Conservation (phyloP, 1,139 yeast species). For the Geotrichum bryndzae region DNA sequence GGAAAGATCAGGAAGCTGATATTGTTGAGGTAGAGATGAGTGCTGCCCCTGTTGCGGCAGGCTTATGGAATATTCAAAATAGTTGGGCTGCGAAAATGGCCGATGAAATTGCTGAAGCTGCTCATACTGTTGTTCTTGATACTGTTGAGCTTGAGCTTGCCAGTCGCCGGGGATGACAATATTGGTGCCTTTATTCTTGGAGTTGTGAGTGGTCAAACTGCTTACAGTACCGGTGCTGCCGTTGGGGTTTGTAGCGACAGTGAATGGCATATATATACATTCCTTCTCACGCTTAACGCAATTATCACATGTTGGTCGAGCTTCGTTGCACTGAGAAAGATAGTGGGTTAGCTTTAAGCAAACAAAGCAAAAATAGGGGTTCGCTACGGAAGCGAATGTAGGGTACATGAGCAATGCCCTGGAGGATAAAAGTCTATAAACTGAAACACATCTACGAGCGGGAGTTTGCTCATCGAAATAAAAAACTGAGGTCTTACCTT, state of each 20-base stretch:
- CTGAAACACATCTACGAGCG: not conserved
- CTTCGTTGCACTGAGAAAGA: slow-evolving; percentile 13
- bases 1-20: not conserved
- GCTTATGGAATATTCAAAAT: slow-evolving; percentile 2
- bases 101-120: not conserved
- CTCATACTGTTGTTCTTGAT: not conserved
- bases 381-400: not conserved
- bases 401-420: not conserved
- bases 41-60: not conserved
- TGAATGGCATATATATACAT: slow-evolving; percentile 4
- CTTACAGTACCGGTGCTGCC: not conserved
- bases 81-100: slow-evolving; percentile 1
- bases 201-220: not conserved
- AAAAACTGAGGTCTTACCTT: not conserved
- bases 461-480: not conserved
- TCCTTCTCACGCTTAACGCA: slow-evolving; percentile 9
- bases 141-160: not conserved
- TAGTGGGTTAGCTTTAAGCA: not conserved
- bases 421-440: not conserved
- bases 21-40: not conserved
- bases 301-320: slow-evolving; percentile 11
- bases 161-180: not conserved
- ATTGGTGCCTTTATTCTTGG: not conserved
- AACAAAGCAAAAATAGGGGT: not conserved
- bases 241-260: not conserved